Evolutionary conservation across 768 basidiomycete genomes (phyloP), one percentile per base, ranked within the genome.

Genomic region (Podaxis sp.): DNA sequence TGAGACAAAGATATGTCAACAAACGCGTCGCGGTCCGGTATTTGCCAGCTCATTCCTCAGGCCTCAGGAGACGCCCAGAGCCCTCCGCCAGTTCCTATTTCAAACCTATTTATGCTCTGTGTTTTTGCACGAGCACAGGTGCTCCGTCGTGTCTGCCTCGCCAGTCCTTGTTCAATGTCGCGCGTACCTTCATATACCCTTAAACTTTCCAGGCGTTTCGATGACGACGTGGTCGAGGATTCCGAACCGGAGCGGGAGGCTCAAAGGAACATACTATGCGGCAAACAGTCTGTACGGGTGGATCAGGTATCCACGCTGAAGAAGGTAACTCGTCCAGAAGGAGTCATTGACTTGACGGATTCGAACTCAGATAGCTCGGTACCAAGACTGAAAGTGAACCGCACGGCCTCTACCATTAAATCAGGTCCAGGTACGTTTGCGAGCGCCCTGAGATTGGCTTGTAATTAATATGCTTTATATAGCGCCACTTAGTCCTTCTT

Each of bases 221-320:
- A 52, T 8, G 68, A 68, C 33, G 84, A 85, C 61, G 66, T 84
- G 36, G 81, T 90, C 3, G 85, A 84, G 30, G 89, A 91, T 73
- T 90, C 89, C 0, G 90, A 90, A 71, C 88, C 88, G 20, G 89
- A 91, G 38, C 7, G 58, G 24, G 70, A 78, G 87, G 61, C 82
- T 84, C 66, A 75, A 74, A 65, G 53, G 67, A 41, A 76, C 71
- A 46, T 44, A 24, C 24, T 36, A 33, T 5, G 20, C 37, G 11
- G 37, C 30, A 46, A 51, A 17, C 40, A n/a, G n/a, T 15, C 15
- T 26, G 24, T 1, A 33, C 53, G 28, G 56, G 38, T 22, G 24
- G 66, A 66, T 55, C 67, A 68, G 66, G 73, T 68, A 38, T 22
- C 44, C 57, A 22, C 12, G 20, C 38, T 6, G 33, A 13, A 50